phyloP scores from a whole-genome alignment of 73 alveolate genomes.

The Tetrahymena malaccensis region DNA sequence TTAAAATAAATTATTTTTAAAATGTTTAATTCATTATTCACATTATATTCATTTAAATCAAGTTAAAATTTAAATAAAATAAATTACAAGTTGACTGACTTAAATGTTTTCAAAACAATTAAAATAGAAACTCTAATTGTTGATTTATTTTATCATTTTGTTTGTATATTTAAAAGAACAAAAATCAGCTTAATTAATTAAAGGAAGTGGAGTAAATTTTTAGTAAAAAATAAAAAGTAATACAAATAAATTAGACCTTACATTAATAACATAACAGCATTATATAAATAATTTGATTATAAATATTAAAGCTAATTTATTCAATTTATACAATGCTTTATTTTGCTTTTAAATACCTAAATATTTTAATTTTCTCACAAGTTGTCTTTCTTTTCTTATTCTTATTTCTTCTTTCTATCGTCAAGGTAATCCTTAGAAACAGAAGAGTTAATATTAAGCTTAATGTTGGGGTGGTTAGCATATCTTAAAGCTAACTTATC shows the following conservation, averaged over 20 bases:
- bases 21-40: too few relatives aligned
- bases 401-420: not conserved
- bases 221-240: not conserved
- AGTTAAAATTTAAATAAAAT: too few relatives aligned
- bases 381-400: not conserved
- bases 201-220: not conserved
- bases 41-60: too few relatives aligned
- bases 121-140: too few relatives aligned
- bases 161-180: too few relatives aligned
- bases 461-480: not conserved
- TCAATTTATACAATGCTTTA: not conserved
- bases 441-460: not conserved
- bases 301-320: not conserved
- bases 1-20: too few relatives aligned
- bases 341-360: not conserved
- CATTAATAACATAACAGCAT: not conserved
- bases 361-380: not conserved
- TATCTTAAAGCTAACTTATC: conserved; percentile 12
- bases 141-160: too few relatives aligned
- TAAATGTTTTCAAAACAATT: too few relatives aligned
- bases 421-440: not conserved
- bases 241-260: conserved; percentile 6
- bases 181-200: too few relatives aligned
- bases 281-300: not conserved
- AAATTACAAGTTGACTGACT: too few relatives aligned